phyloP scores from a whole-genome alignment of 805 yeast genomes.

The Yarrowia sp. region DNA sequence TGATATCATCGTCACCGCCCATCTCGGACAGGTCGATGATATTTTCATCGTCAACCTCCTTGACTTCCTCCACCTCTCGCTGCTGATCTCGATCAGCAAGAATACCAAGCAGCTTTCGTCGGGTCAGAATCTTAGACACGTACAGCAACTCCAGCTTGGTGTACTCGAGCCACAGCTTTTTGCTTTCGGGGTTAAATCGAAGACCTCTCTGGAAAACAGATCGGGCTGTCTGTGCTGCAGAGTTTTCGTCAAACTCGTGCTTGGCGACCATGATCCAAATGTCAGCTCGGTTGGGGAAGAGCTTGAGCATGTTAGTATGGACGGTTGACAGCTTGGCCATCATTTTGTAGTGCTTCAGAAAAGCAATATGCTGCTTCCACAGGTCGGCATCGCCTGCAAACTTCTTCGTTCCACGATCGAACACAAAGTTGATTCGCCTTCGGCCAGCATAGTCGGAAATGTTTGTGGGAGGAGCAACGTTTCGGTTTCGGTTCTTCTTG shows the following conservation, averaged over 20 bases:
- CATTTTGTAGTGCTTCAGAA: conserved; percentile 41
- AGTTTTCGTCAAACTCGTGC: conserved; percentile 85
- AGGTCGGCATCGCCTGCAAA: conserved; percentile 73
- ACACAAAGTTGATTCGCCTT: conserved; percentile 76
- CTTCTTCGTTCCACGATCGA: conserved; percentile 74
- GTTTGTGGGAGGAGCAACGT: background rate
- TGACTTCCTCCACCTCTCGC: conserved; percentile 45
- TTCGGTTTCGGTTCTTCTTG: conserved; percentile 27
- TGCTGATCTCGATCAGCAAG: conserved; percentile 58
- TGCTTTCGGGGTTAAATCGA: conserved; percentile 73
- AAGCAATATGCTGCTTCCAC: conserved; percentile 76
- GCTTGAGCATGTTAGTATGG: conserved; percentile 71
- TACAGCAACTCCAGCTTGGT: conserved; percentile 85
- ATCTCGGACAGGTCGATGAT: conserved; percentile 48
- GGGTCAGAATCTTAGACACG: conserved; percentile 74
- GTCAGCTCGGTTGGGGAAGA: conserved; percentile 87
- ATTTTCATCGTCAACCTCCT: conserved; percentile 38
- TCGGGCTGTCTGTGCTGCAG: conserved; percentile 86
- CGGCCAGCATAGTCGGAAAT: conserved; percentile 85
- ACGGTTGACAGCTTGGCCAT: conserved; percentile 47
- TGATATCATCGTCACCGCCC: conserved; percentile 52
- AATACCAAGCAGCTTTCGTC: conserved; percentile 79
- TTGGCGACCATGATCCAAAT: conserved; percentile 95
- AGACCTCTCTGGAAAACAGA: conserved; percentile 79
- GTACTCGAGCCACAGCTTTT: conserved; percentile 78